phyloP scores from a whole-genome alignment of 352 stramenopile species.

The Paralagenidium karlingii region DNA sequence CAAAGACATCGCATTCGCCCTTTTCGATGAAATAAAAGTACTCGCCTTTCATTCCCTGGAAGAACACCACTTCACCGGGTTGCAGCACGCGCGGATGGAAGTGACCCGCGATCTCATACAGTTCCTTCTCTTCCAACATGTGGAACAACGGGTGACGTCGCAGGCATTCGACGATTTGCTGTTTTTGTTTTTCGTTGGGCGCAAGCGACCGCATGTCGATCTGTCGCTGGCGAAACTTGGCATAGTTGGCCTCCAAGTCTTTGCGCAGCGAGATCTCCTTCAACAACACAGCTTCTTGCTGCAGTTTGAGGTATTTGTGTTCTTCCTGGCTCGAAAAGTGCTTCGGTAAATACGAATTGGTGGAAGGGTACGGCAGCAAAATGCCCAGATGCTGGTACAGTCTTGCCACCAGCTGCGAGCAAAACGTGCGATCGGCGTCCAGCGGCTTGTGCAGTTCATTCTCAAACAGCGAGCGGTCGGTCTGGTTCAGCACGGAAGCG shows the following conservation, averaged over 20 bases:
- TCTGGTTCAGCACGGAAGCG: slow-evolving; percentile 36
- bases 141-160: slow-evolving; percentile 75
- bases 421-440: slow-evolving; percentile 56
- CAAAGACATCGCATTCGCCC: slow-evolving; percentile 71
- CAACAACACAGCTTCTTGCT: slow-evolving; percentile 54
- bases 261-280: slow-evolving; percentile 56
- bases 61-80: slow-evolving; percentile 71
- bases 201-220: not conserved
- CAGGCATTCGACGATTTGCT: slow-evolving; percentile 50
- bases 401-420: slow-evolving; percentile 63
- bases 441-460: slow-evolving; percentile 38
- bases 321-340: slow-evolving; percentile 49
- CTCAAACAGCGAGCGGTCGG: slow-evolving; percentile 69
- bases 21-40: slow-evolving; percentile 75
- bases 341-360: slow-evolving; percentile 81
- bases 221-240: slow-evolving; percentile 6
- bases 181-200: slow-evolving; percentile 17
- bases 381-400: slow-evolving; percentile 74
- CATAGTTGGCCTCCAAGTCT: slow-evolving; percentile 17
- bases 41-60: slow-evolving; percentile 59
- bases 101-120: slow-evolving; percentile 30
- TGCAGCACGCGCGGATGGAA: slow-evolving; percentile 43
- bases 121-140: slow-evolving; percentile 50
- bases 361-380: slow-evolving; percentile 65
- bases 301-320: slow-evolving; percentile 57